Percentiles rank a stretch among this genome's conserved stretches.
Conservation (phyloP, 1,284 basidiomycete species). For the Pseudozyma flocculosa region DNA sequence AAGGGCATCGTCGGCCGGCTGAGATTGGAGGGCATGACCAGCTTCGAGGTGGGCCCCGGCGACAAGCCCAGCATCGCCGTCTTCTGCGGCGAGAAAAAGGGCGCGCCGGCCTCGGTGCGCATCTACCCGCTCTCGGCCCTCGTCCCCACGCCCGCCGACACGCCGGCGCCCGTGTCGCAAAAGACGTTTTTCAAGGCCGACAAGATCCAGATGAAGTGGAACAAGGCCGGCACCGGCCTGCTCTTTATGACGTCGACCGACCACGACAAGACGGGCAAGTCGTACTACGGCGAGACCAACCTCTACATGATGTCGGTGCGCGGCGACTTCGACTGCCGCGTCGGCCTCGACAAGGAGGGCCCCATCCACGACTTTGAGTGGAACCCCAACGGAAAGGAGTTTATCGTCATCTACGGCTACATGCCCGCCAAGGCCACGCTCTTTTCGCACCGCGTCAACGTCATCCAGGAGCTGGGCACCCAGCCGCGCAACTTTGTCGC, state of each 20-base stretch:
- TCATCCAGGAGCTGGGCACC: constrained; percentile 85
- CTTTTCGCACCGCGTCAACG: constrained; percentile 85
- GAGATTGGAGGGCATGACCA: constrained; percentile 76
- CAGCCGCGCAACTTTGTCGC: constrained; percentile 86
- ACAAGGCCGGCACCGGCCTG: constrained; percentile 71
- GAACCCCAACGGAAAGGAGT: constrained; percentile 93
- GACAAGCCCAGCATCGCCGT: constrained; percentile 80
- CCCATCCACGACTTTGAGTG: constrained; percentile 95
- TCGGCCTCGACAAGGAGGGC: constrained; percentile 92
- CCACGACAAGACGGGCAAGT: constrained; percentile 94
- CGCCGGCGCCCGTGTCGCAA: constrained; percentile 61
- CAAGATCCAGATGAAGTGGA: constrained; percentile 93
- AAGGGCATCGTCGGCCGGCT: constrained; percentile 79
- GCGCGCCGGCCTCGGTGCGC: constrained; percentile 85
- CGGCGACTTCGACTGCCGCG: constrained; percentile 91
- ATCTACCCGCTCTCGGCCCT: constrained; percentile 76
- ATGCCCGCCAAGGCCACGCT: constrained; percentile 93
- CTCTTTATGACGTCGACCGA: constrained; percentile 91
- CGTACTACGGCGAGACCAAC: constrained; percentile 96
- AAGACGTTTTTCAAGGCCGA: constrained; percentile 98
- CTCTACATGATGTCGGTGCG: constrained; percentile 89
- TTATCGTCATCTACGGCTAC: constrained; percentile 91
- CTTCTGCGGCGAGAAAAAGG: constrained; percentile 93
- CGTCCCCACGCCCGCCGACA: constrained; percentile 66
- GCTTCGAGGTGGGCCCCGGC: constrained; percentile 75